Percentiles rank a stretch among this genome's conserved stretches.
These are phyloP conservation scores for Helianthus tuberosus DNA, from an alignment of 129 eudicot species.

Conservation along the genomic window DNA sequence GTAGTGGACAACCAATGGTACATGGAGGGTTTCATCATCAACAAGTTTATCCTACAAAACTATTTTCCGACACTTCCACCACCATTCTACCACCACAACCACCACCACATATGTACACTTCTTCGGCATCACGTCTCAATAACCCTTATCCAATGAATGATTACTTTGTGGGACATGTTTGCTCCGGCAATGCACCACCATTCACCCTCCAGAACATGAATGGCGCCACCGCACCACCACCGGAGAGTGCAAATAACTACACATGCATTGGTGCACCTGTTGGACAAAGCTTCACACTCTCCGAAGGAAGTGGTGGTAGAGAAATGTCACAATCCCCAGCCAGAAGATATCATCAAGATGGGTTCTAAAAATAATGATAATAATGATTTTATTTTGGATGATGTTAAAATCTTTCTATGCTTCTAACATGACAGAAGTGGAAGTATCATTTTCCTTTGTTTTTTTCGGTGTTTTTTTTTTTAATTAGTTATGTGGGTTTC, in stretches of 20 bases:
- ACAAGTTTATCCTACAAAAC: constrained; percentile 52
- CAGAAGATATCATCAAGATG: constrained; percentile 9
- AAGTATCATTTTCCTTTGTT: background rate
- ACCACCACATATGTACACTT: constrained; percentile 59
- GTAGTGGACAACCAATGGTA: constrained; percentile 62
- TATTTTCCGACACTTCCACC: constrained; percentile 46
- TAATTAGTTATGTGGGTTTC: background rate
- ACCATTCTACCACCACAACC: constrained; percentile 46
- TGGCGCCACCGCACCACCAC: constrained; percentile 18
- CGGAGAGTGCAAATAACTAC: constrained; percentile 44
- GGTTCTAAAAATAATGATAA: constrained; percentile 28
- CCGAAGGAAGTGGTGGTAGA: constrained; percentile 34
- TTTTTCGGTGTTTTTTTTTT: background rate
- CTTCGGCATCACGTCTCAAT: constrained; percentile 47
- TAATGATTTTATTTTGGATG: background rate
- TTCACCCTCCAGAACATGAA: constrained; percentile 19
- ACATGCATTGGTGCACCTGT: constrained; percentile 93
- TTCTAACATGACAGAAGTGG: too few relatives aligned
- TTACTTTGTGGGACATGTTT: constrained; percentile 67
- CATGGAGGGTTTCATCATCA: constrained; percentile 69
- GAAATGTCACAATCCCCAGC: constrained; percentile 31
- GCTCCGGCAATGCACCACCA: constrained; percentile 37
- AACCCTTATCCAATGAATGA: constrained; percentile 48
- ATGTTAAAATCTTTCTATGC: too few relatives aligned
- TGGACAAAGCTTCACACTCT: constrained; percentile 42